Percentiles rank a stretch among this genome's conserved stretches.
Evolutionary conservation across 2,329 filamentous ascomycete genomes (phyloP).

Genomic region (Zelopaecilomyces penicillatus): DNA sequence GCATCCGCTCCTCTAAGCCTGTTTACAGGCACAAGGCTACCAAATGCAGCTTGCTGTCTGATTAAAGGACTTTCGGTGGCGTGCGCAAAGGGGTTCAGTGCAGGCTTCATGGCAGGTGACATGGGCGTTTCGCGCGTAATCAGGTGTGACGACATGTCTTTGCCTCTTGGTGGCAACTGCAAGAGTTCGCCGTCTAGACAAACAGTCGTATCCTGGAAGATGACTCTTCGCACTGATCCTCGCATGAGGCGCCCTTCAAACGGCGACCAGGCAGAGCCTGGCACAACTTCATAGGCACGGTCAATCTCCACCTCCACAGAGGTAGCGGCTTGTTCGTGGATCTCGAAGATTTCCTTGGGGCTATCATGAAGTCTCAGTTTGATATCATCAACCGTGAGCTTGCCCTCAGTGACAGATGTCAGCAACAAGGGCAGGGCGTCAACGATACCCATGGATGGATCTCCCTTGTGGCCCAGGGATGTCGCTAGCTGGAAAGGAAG

Average conservation of each 20-base stretch:
- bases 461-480: constrained; percentile 41
- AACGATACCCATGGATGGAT: constrained; percentile 58
- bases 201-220: constrained; percentile 64
- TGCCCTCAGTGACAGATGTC: constrained; percentile 67
- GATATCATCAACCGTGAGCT: constrained; percentile 65
- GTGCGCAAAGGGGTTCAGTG: constrained; percentile 28
- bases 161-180: constrained; percentile 49
- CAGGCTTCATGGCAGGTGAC: constrained; percentile 52
- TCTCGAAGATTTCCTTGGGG: constrained; percentile 72
- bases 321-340: constrained; percentile 69
- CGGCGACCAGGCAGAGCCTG: constrained; percentile 53
- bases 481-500: constrained; percentile 67
- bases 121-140: constrained; percentile 34
- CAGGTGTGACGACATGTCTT: constrained; percentile 67
- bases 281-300: constrained; percentile 53
- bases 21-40: constrained; percentile 20
- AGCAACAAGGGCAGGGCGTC: constrained; percentile 68
- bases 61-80: constrained; percentile 28
- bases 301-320: constrained; percentile 70
- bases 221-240: constrained; percentile 65
- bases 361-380: constrained; percentile 65
- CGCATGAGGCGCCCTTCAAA: constrained; percentile 61
- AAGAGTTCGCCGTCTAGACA: constrained; percentile 62
- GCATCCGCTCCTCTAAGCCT: constrained; percentile 22
- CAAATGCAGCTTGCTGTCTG: constrained; percentile 18